Conservation (phyloP, 2,329 filamentous ascomycete genomes). For the Fusarium udum region DNA sequence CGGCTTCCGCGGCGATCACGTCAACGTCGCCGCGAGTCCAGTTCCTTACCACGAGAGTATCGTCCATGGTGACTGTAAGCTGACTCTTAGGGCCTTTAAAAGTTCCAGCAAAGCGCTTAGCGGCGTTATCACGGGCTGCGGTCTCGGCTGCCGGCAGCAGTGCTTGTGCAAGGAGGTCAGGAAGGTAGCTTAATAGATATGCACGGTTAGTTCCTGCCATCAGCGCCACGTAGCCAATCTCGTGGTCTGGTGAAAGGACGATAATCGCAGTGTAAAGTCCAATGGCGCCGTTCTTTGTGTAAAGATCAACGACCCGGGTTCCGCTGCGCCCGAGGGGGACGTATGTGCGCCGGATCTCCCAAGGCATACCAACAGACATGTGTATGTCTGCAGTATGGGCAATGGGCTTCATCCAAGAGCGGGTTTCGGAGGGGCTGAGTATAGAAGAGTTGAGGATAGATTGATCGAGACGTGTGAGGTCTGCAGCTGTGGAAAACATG, state of each 20-base stretch:
- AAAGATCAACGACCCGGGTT: not conserved
- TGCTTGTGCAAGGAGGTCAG: not conserved
- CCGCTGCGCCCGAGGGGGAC: not conserved
- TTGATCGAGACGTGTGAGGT: constrained; percentile 2
- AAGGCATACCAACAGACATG: constrained; percentile 16
- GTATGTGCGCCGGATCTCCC: constrained; percentile 9
- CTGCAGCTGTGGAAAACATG: constrained; percentile 12
- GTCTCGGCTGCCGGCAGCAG: not conserved
- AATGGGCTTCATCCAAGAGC: constrained; percentile 10
- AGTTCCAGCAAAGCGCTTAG: not conserved
- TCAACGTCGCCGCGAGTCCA: not conserved
- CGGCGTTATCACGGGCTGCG: not conserved
- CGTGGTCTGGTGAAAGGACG: constrained; percentile 1
- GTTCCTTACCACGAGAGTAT: constrained; percentile 1
- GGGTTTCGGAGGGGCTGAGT: not conserved
- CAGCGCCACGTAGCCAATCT: not conserved
- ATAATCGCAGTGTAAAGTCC: not conserved
- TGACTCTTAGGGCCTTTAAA: not conserved
- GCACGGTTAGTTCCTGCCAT: not conserved
- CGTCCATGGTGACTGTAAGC: not conserved
- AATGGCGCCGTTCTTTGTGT: constrained; percentile 5
- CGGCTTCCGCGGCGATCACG: not conserved
- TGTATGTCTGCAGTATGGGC: not conserved
- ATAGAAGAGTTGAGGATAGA: constrained; percentile 8
- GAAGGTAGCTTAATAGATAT: not conserved